Conservation (phyloP, 495 filamentous ascomycete genomes). For the Neurospora terricola region DNA sequence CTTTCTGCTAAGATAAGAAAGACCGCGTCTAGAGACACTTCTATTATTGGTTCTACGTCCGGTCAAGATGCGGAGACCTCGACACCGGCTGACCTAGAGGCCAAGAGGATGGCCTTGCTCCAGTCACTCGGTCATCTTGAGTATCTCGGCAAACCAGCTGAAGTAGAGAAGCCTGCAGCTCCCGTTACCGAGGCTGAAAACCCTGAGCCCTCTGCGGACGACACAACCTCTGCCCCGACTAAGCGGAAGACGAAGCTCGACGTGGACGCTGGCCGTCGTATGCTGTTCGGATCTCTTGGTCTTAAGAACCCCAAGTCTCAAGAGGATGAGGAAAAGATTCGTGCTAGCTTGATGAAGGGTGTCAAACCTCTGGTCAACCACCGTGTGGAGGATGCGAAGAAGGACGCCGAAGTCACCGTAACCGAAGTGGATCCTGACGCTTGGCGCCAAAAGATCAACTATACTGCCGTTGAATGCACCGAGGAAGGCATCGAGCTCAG, state of each 20-base stretch:
- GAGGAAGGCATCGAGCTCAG: slow-evolving; percentile 62
- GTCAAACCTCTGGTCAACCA: slow-evolving; percentile 19
- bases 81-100: slow-evolving; percentile 1
- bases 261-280: slow-evolving; percentile 51
- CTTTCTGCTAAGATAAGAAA: slow-evolving; percentile 17
- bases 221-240: background rate
- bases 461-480: slow-evolving; percentile 73
- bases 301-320: slow-evolving; percentile 56
- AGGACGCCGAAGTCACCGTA: background rate
- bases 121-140: background rate
- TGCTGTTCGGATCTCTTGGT: slow-evolving; percentile 67
- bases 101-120: slow-evolving; percentile 7
- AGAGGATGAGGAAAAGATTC: slow-evolving; percentile 53
- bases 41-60: background rate
- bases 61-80: background rate
- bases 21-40: slow-evolving; percentile 1
- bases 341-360: slow-evolving; percentile 43
- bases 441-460: slow-evolving; percentile 67
- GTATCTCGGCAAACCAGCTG: background rate
- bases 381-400: slow-evolving; percentile 5
- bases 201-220: background rate
- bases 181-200: background rate
- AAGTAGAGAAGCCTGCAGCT: background rate
- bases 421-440: slow-evolving; percentile 30
- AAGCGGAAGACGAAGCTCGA: slow-evolving; percentile 38